Base-by-base conservation (phyloP, 768 basidiomycete genomes). In the Candolleomyces aberdarensis region DNA sequence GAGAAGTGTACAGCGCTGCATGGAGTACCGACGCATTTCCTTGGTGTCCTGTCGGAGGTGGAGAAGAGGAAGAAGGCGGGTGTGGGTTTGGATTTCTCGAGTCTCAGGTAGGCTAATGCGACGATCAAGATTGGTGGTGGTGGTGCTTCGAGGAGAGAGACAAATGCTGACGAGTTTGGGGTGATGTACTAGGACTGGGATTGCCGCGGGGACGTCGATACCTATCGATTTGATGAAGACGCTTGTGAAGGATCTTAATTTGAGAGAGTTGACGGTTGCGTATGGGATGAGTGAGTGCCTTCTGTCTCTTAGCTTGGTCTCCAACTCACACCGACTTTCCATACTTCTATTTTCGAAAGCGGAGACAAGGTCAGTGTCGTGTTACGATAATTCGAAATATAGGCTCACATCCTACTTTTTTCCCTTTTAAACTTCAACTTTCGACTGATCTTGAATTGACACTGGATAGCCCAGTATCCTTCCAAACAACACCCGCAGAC, bases 1-100 rank as follows among this genome's bases (percentile, higher is more conserved):
- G 91, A 93, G 64, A 78, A 75, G 60, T 93, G 91, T 56, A 92
- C 91, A 0, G 88, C 87, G 0, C 74, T 94, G 57, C 92, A 94
- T 64, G 92, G 92, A 7, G 92, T 94, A 5, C 92, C 92, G 0
- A 94, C 92, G 0, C 92, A 94, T 69, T 93, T 93, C 71, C 77
- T 91, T 0, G 91, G 87, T 5, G 83, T 93, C 0, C 74, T 93
- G 26, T 71, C 80, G 0, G 91, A 92, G 69, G 79, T 92, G 9
- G 81, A 85, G 60, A 81, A 76, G 61, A 75, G 89, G 53, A 75
- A 76, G 40, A 69, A 75, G 0, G 72, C 58, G 8, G 84, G 85
- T 0, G 76, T 81, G 57, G 65, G 62, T 5, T 63, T 85, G 3
- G 82, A 89, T 64, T 75, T 84, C 5, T 72, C 75, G 44, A 72